A percentile compares a stretch with the other conserved stretches of the same genome.
Evolutionary conservation across 2,329 filamentous ascomycete genomes (phyloP).

Genomic region (Pseudocercospora fuligena): DNA sequence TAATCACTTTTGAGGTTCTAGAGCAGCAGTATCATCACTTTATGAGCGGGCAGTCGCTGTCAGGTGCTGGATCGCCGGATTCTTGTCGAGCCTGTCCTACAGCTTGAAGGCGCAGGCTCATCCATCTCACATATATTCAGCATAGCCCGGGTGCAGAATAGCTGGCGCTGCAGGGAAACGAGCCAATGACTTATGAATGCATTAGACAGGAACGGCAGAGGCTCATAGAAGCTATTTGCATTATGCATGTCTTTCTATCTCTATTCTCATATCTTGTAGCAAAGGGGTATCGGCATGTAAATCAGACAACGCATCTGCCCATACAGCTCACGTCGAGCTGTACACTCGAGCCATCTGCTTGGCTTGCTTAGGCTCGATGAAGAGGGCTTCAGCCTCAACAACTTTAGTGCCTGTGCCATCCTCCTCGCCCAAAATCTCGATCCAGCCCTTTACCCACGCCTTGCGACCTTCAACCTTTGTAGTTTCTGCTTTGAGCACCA

Average conservation of each 20-base stretch:
- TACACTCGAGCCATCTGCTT: slow-evolving; percentile 51
- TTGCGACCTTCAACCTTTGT: slow-evolving; percentile 89
- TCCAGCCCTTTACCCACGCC: slow-evolving; percentile 86
- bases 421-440: slow-evolving; percentile 72
- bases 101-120: background rate
- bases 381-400: slow-evolving; percentile 83
- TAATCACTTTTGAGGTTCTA: slow-evolving; percentile 20
- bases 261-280: background rate
- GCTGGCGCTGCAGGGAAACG: slow-evolving; percentile 13
- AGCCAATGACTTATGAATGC: slow-evolving; percentile 9
- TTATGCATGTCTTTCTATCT: slow-evolving; percentile 13
- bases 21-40: background rate
- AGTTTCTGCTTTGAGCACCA: slow-evolving; percentile 80
- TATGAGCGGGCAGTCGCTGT: background rate
- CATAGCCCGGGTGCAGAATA: slow-evolving; percentile 21
- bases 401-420: slow-evolving; percentile 65
- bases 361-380: slow-evolving; percentile 85
- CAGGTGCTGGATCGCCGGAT: background rate
- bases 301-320: background rate
- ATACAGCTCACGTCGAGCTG: slow-evolving; percentile 22
- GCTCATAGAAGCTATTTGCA: slow-evolving; percentile 2
- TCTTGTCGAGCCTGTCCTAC: background rate
- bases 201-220: slow-evolving; percentile 13
- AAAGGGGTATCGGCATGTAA: slow-evolving; percentile 6
- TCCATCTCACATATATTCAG: slow-evolving; percentile 8